Base-by-base conservation (phyloP, 208 protist species). In the Balamuthia mandrillaris region DNA sequence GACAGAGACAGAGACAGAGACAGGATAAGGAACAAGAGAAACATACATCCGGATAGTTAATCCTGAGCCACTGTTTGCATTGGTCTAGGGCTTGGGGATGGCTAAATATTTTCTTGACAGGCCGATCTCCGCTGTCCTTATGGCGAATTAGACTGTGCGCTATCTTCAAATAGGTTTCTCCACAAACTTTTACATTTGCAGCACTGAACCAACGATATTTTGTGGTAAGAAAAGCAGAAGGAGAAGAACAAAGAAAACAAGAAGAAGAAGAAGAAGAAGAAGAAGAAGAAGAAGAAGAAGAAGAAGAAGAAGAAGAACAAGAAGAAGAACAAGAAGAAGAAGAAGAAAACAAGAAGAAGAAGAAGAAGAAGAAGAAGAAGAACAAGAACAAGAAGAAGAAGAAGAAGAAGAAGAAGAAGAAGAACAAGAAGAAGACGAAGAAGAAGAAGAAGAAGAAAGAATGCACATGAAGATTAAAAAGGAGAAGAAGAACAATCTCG, bases 1-100 rank as follows among this genome's bases (percentile, higher is more conserved):
- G n/a, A n/a, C n/a, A n/a, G n/a, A n/a, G n/a, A n/a, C n/a, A n/a
- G n/a, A n/a, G n/a, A n/a, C n/a, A n/a, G n/a, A n/a, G n/a, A n/a
- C n/a, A n/a, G n/a, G n/a, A n/a, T n/a, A n/a, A n/a, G n/a, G n/a
- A n/a, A n/a, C n/a, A n/a, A n/a, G n/a, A n/a, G n/a, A n/a, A n/a
- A n/a, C n/a, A n/a, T n/a, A n/a, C 52, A 24, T 31, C 35, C 10
- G 75, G 75, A 42, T 45, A 82, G 51, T 18, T 44, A 21, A 51
- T 39, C 10, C 65, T 39, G 33, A 60, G 60, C 75, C 75, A 82
- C 75, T 82, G 60, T n/a, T 39, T 33, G 27, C 39, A 82, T 52
- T 82, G 75, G n/a, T 82, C 75, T 7, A 82, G 51, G 21, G 51
- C 75, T 37, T 82, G 75, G 21, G 75, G 75, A 35, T 82, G 75